These are phyloP conservation scores for Oryza meyeriana DNA, from an alignment of 176 grass and related monocot genomes.

Conservation along the genomic window DNA sequence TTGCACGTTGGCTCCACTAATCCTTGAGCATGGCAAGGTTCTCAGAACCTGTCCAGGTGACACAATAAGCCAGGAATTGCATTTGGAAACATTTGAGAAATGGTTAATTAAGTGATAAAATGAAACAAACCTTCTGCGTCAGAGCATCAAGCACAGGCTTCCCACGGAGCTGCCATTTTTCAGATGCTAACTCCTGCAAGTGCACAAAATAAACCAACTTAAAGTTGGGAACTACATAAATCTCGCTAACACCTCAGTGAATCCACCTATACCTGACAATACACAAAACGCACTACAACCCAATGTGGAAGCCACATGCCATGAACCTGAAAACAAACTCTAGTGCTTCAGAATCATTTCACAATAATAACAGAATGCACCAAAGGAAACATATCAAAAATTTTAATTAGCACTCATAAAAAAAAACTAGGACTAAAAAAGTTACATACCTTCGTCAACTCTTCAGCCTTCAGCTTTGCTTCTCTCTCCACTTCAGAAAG, in stretches of 20 bases:
- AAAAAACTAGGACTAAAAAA: neutral
- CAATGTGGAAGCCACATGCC: slow-evolving; percentile 55
- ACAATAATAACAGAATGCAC: neutral
- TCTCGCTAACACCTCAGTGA: neutral
- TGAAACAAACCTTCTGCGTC: slow-evolving; percentile 13
- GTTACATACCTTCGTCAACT: slow-evolving; percentile 39
- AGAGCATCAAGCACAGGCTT: slow-evolving; percentile 23
- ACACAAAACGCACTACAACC: slow-evolving; percentile 7
- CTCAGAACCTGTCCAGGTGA: slow-evolving; percentile 9
- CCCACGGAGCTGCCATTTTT: slow-evolving; percentile 35
- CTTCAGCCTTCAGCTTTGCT: slow-evolving; percentile 25
- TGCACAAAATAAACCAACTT: neutral
- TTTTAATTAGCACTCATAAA: neutral
- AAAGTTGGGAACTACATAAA: neutral
- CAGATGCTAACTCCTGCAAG: slow-evolving; percentile 29
- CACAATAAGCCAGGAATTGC: neutral
- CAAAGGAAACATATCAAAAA: neutral
- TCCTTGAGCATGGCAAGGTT: slow-evolving; percentile 4
- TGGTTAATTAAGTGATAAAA: neutral
- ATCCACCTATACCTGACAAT: slow-evolving; percentile 39
- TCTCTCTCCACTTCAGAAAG: slow-evolving; percentile 19
- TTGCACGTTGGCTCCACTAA: slow-evolving; percentile 21
- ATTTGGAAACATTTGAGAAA: neutral
- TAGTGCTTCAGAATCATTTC: neutral
- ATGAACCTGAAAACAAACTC: slow-evolving; percentile 34